Evolutionary conservation across 768 basidiomycete genomes (phyloP), one percentile per base, ranked within the genome.

Genomic region (Suillus ampliporus): DNA sequence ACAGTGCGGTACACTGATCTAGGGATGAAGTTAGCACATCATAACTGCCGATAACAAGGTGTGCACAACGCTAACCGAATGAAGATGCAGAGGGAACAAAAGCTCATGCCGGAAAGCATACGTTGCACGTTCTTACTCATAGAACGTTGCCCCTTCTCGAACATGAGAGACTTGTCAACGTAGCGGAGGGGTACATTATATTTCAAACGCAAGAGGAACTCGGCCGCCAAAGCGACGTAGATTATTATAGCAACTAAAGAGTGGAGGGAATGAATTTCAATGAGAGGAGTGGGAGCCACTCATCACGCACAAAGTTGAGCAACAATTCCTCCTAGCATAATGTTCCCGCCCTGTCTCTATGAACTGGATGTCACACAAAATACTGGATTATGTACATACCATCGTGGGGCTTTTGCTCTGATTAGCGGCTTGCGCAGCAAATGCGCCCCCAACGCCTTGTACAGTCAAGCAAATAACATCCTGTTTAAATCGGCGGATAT

Each of bases 261-360:
- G 23, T 13, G 10, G 15, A 57, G n/a, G 1, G 17, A 17, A 28
- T 3, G 65, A 80, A 28, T 38, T 67, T 70, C 46, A 9, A 46
- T 43, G 14, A 41, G 37, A 40, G 50, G 34, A 72, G 48, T 46
- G 70, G 72, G 53, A 71, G 64, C 40, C 70, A 46, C 38, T 10
- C 19, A 23, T 38, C 21, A 73, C 79, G 58, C 48, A 81, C 82
- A 70, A 62, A 88, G 72, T 67, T 90, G 88, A 67, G 89, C 82
- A 23, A 77, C 76, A 64, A 91, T 89, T 53, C 89, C 89, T 1
- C 75, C 85, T 15, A 88, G 78, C 86, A 89, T 88, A 69, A 88
- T 78, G 53, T 82, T 67, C n/a, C 79, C 81, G 7, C 84, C 85
- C 77, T 80, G 61, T 23, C 70, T 73, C 38, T 19, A 14, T 21